Base-by-base conservation (phyloP, 306 rosid genomes). In the Cicer cuneatum region DNA sequence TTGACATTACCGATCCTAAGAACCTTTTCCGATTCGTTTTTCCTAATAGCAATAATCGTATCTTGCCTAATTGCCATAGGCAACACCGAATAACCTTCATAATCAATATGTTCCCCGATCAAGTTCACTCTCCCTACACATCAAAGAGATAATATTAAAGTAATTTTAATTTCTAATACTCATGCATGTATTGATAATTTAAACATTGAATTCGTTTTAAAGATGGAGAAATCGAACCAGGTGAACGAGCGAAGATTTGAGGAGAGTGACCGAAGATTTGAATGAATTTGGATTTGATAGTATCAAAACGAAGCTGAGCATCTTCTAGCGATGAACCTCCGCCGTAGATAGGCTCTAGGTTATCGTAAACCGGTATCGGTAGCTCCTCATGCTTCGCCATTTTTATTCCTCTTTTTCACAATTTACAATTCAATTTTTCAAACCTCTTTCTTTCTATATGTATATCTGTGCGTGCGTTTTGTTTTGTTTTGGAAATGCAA, bases 41-140 rank as follows among this genome's bases (percentile, higher is more conserved):
- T 87, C 75, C 96, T 65, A 51, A 94, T 89, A 0, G 93, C 99
- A 7, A 94, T 86, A 10, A 94, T 90, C 5, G 98, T 92, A 72
- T 94, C 99, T 73, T 89, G 99, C 51, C 99, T 81, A 73, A 94
- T 94, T 8, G 99, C 99, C 99, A 94, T 92, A 46, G 99, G 99
- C 90, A 94, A 75, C 82, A 94, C 99, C 10, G 99, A 94, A 82
- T 94, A 94, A 0, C 99, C 99, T 53, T 92, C 96, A 71, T 94
- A 92, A 52, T 94, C 99, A 77, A 94, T 92, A 47, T 94, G 98
- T 83, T 94, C 99, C 53, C 99, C 99, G 33, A 94, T 92, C 94
- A 94, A 86, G 81, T 94, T 94, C 87, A 94, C 99, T 77, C 99
- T 94, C 81, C 98, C 99, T 94, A 77, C 85, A 74, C 61, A 53